Percentiles rank a stretch among this genome's conserved stretches.
phyloP scores from a whole-genome alignment of 1,284 basidiomycete genomes.

The Meira miltonrushii region DNA sequence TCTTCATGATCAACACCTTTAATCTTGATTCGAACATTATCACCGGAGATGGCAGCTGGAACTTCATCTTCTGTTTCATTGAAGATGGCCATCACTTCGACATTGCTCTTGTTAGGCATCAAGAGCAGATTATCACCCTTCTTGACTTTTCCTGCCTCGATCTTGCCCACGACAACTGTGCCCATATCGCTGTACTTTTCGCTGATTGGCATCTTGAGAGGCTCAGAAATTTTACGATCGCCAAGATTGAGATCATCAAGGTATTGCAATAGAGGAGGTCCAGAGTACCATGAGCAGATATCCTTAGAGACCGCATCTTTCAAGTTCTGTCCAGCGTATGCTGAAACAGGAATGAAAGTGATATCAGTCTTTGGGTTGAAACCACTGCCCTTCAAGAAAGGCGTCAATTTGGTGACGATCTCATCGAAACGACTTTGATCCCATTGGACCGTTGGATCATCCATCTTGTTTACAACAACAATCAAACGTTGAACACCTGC shows the following conservation, averaged over 20 bases:
- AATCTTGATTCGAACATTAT: conserved; percentile 51
- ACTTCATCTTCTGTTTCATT: conserved; percentile 51
- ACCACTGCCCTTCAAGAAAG: conserved; percentile 44
- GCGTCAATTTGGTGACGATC: conserved; percentile 45
- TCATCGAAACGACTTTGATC: conserved; percentile 48
- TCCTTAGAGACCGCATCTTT: conserved; percentile 44
- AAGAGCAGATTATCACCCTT: conserved; percentile 43
- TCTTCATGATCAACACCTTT: conserved; percentile 51
- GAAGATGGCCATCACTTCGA: conserved; percentile 45
- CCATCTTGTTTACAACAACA: conserved; percentile 53
- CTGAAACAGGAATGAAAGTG: conserved; percentile 49
- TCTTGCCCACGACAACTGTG: conserved; percentile 50
- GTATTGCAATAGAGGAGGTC: conserved; percentile 40
- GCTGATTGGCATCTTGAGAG: conserved; percentile 51
- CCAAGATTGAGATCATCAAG: conserved; percentile 44
- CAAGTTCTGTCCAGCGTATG: conserved; percentile 49
- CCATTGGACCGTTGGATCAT: conserved; percentile 50
- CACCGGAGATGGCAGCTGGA: conserved; percentile 51
- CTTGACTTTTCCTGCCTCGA: conserved; percentile 48
- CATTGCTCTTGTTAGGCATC: conserved; percentile 46
- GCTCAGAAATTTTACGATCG: conserved; percentile 47
- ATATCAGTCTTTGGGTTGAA: conserved; percentile 52
- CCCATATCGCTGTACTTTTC: conserved; percentile 53
- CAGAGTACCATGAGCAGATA: conserved; percentile 46
- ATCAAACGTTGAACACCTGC: conserved; percentile 51